Evolutionary conservation across 371 early-diverging fungal species (phyloP).

Genomic region (Mortierella sp.): DNA sequence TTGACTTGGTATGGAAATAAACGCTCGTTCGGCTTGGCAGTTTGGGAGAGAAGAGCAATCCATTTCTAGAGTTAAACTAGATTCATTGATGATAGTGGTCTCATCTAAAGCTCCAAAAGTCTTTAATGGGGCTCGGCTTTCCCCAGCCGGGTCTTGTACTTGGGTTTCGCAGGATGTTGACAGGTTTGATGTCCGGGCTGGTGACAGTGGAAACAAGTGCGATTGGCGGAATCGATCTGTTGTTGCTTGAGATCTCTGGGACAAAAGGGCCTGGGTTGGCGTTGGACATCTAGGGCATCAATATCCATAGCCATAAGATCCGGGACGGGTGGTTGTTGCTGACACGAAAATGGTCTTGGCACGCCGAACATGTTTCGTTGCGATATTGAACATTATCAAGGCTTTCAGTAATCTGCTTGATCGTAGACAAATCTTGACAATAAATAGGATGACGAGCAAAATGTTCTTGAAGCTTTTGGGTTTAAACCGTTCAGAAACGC

Average conservation of each 20-base stretch:
- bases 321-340: not conserved
- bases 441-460: not conserved
- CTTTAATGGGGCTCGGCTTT: constrained; percentile 12
- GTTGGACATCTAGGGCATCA: not conserved
- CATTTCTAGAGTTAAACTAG: constrained; percentile 7
- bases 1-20: no score
- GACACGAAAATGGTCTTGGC: no score
- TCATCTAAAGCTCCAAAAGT: constrained; percentile 6
- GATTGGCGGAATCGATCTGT: not conserved
- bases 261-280: not conserved
- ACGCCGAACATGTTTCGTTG: not conserved
- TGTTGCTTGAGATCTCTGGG: not conserved
- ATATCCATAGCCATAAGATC: not conserved
- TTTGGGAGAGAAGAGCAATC: not conserved
- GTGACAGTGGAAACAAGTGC: constrained; percentile 9
- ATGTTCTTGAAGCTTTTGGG: not conserved
- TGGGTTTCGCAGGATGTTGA: not conserved
- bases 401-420: not conserved
- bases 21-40: not conserved
- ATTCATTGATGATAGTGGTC: not conserved
- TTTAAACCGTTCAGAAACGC: not conserved
- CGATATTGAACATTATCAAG: not conserved
- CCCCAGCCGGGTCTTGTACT: not conserved
- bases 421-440: not conserved
- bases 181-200: not conserved